phyloP scores from a whole-genome alignment of 1,139 yeast species.

The Sugiyamaella japonica region DNA sequence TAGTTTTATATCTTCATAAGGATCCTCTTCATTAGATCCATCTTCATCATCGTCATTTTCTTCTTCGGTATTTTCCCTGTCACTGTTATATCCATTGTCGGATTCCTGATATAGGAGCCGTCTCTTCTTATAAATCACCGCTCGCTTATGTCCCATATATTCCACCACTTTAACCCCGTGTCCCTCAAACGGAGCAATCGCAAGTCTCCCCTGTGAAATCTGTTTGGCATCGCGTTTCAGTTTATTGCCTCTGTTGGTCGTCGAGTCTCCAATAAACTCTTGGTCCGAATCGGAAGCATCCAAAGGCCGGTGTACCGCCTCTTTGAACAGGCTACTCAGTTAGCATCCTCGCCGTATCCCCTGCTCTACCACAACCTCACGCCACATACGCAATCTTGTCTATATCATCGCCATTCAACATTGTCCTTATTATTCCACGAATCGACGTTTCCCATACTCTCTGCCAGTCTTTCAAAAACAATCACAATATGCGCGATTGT shows the following conservation, averaged over 20 bases:
- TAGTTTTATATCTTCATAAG: constrained; percentile 47
- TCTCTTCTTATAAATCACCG: constrained; percentile 39
- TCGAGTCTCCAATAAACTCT: constrained; percentile 28
- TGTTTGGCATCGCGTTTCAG: constrained; percentile 50
- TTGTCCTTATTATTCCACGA: background rate
- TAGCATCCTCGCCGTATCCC: too few species aligned
- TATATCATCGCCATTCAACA: constrained; percentile 11
- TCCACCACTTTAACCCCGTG: constrained; percentile 40
- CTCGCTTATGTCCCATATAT: constrained; percentile 38
- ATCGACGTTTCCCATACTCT: background rate
- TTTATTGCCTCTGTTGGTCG: constrained; percentile 61
- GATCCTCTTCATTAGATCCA: constrained; percentile 39
- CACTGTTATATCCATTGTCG: constrained; percentile 20
- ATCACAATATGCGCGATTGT: background rate
- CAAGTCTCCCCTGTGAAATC: constrained; percentile 43
- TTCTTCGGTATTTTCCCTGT: constrained; percentile 27
- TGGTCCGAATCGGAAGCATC: constrained; percentile 31
- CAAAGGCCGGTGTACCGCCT: constrained; percentile 24
- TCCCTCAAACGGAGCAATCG: constrained; percentile 40
- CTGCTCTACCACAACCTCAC: background rate
- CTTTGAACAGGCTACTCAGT: constrained; percentile 24
- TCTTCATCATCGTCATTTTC: constrained; percentile 36
- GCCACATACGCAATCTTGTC: constrained; percentile 21
- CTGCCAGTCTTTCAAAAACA: background rate
- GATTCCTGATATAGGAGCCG: constrained; percentile 23